Percentiles rank a stretch among this genome's conserved stretches.
These are phyloP conservation scores for Saturnispora diversa DNA, from an alignment of 805 yeast genomes.

Conservation along the genomic window DNA sequence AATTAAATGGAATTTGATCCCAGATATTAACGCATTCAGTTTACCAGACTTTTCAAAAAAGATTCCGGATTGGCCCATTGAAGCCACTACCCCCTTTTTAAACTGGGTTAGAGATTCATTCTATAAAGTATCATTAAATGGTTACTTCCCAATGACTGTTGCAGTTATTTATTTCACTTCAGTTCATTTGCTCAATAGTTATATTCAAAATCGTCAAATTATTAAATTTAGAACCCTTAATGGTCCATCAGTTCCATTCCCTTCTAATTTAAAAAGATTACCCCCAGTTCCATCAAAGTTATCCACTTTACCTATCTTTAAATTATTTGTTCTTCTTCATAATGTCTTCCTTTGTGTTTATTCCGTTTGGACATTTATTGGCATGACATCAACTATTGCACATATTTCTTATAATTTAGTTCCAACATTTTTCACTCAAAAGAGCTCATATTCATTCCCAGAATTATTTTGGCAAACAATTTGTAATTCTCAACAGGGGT, in stretches of 20 bases:
- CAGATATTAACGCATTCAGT: constrained; percentile 13
- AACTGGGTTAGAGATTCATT: constrained; percentile 28
- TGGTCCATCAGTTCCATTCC: constrained; percentile 20
- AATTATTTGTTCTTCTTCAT: constrained; percentile 49
- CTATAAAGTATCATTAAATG: constrained; percentile 39
- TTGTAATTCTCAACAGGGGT: constrained; percentile 41
- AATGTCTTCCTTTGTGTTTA: constrained; percentile 55
- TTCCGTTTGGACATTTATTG: constrained; percentile 62
- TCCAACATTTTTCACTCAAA: constrained; percentile 21
- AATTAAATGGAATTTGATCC: constrained; percentile 20
- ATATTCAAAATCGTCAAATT: constrained; percentile 40
- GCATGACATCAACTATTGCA: constrained; percentile 47
- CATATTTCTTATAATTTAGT: constrained; percentile 25
- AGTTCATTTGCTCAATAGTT: constrained; percentile 48
- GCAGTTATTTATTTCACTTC: constrained; percentile 50
- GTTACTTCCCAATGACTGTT: constrained; percentile 46
- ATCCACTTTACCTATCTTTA: constrained; percentile 40
- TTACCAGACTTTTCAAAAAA: constrained; percentile 14
- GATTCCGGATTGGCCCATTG: constrained; percentile 25
- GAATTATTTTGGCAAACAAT: constrained; percentile 52
- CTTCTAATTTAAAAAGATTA: constrained; percentile 29
- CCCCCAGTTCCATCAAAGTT: constrained; percentile 48
- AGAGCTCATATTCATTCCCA: constrained; percentile 19
- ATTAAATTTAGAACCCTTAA: constrained; percentile 25
- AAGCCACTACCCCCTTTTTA: too few species aligned